Percentiles rank a stretch among this genome's conserved stretches.
Evolutionary conservation across 2,329 filamentous ascomycete species (phyloP).

Genomic region (Neofusicoccum laricinum): DNA sequence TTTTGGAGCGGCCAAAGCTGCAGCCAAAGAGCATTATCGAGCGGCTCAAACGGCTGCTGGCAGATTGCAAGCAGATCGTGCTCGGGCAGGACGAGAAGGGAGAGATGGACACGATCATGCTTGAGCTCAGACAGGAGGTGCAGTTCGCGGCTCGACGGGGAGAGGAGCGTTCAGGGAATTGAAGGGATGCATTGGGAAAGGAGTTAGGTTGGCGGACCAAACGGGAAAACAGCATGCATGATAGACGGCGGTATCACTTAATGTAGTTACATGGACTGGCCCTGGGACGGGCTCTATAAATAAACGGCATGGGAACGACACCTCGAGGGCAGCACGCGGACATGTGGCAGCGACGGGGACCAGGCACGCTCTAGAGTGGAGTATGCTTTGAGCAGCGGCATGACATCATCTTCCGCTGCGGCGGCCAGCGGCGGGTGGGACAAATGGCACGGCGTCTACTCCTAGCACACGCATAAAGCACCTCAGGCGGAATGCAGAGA

Average conservation of each 20-base stretch:
- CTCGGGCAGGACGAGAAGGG: constrained; percentile 65
- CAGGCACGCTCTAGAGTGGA: too few relatives aligned
- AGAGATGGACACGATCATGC: constrained; percentile 73
- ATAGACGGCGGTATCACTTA: constrained; percentile 1
- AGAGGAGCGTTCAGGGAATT: constrained; percentile 11
- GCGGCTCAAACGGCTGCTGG: constrained; percentile 56
- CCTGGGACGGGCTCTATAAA: neutral
- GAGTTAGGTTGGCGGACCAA: neutral
- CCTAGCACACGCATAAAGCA: neutral
- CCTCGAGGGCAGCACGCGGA: neutral
- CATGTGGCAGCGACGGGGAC: neutral
- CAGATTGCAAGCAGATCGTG: constrained; percentile 56
- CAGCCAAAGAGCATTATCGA: constrained; percentile 51
- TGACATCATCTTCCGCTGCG: neutral
- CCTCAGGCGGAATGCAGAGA: neutral
- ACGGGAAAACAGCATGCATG: constrained; percentile 3
- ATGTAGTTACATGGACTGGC: constrained; percentile 2
- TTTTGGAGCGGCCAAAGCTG: neutral
- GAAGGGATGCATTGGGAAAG: neutral
- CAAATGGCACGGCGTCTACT: neutral
- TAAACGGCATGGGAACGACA: neutral
- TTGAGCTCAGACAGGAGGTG: constrained; percentile 72
- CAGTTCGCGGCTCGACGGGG: constrained; percentile 65
- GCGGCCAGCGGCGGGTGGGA: neutral
- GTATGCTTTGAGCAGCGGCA: neutral